Evolutionary conservation across 495 filamentous ascomycete species (phyloP).

Genomic region (Massariosphaeria phaeospora): DNA sequence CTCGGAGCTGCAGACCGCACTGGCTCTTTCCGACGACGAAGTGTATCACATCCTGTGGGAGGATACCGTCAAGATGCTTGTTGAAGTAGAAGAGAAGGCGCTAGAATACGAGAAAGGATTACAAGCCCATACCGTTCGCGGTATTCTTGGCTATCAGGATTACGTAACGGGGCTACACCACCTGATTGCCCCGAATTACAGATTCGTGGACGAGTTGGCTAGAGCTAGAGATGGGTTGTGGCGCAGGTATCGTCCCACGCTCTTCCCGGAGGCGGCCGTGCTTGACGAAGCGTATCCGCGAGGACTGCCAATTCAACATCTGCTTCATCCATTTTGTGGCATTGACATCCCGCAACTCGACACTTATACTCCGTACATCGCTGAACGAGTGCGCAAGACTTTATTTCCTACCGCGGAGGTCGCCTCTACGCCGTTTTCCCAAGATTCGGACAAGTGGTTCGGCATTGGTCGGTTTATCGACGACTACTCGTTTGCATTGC

Average conservation of each 20-base stretch:
- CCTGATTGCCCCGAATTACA: slow-evolving; percentile 5
- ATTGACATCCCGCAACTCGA: not conserved
- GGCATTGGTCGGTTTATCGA: slow-evolving; percentile 25
- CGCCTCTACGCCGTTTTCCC: not conserved
- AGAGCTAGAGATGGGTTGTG: slow-evolving; percentile 21
- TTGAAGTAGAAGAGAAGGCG: slow-evolving; percentile 10
- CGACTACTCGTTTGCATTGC: slow-evolving; percentile 16
- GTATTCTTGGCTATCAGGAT: not conserved
- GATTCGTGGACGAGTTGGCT: slow-evolving; percentile 25
- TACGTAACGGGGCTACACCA: not conserved
- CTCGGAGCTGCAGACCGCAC: not conserved
- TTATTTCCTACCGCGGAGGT: slow-evolving; percentile 5
- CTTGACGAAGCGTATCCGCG: slow-evolving; percentile 18
- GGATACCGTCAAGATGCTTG: slow-evolving; percentile 9
- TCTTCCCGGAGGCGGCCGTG: slow-evolving; percentile 1
- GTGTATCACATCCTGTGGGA: slow-evolving; percentile 18
- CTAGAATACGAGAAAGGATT: slow-evolving; percentile 13
- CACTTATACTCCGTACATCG: slow-evolving; percentile 12
- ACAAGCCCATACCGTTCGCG: not conserved
- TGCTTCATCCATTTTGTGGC: slow-evolving; percentile 1
- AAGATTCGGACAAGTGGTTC: slow-evolving; percentile 9
- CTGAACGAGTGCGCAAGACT: slow-evolving; percentile 4
- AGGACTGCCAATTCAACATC: slow-evolving; percentile 22
- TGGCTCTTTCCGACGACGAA: slow-evolving; percentile 4
- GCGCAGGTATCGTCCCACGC: slow-evolving; percentile 15